Conservation (phyloP, 2,329 filamentous ascomycete species). For the Clonostachys solani region DNA sequence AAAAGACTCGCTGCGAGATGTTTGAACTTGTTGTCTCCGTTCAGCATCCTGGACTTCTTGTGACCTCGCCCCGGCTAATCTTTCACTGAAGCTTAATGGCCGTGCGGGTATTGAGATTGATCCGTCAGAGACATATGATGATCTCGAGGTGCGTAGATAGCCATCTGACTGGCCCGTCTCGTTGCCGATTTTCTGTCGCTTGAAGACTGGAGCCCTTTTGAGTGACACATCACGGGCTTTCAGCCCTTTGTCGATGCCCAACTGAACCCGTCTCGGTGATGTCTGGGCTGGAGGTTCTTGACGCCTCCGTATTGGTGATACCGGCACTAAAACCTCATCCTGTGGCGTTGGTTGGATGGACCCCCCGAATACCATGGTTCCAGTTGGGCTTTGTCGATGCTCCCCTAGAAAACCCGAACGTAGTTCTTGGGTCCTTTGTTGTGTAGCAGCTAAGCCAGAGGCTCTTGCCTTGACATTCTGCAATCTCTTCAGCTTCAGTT, state of each 20-base stretch:
- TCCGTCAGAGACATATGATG: constrained; percentile 1
- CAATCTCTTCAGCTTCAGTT: constrained; percentile 81
- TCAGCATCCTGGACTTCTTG: constrained; percentile 49
- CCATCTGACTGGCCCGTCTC: not conserved
- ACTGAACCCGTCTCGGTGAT: constrained; percentile 73
- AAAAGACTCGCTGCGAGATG: constrained; percentile 51
- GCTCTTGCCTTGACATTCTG: constrained; percentile 47
- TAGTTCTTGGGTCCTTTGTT: not conserved
- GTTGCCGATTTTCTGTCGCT: not conserved
- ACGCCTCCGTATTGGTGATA: constrained; percentile 62
- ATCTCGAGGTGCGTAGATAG: constrained; percentile 7
- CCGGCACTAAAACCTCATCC: constrained; percentile 66
- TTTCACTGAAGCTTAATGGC: constrained; percentile 72
- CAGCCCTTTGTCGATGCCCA: constrained; percentile 88
- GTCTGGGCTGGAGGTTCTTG: constrained; percentile 48
- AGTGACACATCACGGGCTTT: constrained; percentile 79
- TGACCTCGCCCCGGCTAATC: constrained; percentile 66
- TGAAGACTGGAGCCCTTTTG: constrained; percentile 57
- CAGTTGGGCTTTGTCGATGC: too few species aligned
- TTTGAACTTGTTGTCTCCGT: constrained; percentile 45
- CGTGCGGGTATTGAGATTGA: constrained; percentile 16
- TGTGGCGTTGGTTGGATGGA: not conserved
- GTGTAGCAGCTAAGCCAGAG: too few species aligned
- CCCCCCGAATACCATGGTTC: not conserved
- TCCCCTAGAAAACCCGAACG: too few species aligned